Evolutionary conservation across 2,329 filamentous ascomycete species (phyloP), one percentile per base, ranked within the genome.

Genomic region (Blastomyces parvus): DNA sequence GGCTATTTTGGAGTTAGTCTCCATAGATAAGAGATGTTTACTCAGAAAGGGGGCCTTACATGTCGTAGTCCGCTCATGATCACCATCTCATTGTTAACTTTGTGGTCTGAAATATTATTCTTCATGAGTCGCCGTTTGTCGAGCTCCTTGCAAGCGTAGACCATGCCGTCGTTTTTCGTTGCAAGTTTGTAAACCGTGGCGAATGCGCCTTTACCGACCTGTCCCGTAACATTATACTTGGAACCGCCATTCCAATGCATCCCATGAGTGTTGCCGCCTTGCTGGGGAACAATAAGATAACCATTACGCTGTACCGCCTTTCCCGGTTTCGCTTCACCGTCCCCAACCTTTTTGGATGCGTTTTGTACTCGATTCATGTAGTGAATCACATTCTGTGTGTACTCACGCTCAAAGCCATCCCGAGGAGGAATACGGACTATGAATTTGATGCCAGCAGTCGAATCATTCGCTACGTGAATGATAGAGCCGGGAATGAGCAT

Each of bases 81-180:
- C 67, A 86, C 89, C 88, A 99, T 93, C 77, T 99, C 94, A 70
- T 95, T 97, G 72, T 97, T 90, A 17, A 97, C 88, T 74, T 95
- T 96, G 68, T 91, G 88, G 70, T 96, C 91, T 27, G 96, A 77
- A 25, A 92, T 82, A 2, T 91, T 92, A 69, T 96, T 94, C 78
- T 96, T 96, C 80, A 96, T 90, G 72, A 97, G 96, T 22, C 87
- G 86, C 61, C 89, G 86, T 78, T 97, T 97, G 75, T 97, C 91
- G 3, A 99, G 84, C 75, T 97, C 91, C 74, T 99, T 99, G 17
- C 91, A 92, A 4, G 94, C 94, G 70, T 89, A 95, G 0, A 93
- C 85, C 38, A 85, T 80, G 1, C 94, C 94, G 70, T 94, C 87
- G 69, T 86, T 89, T 76, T 91, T 95, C 22, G 88, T 88, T 0